phyloP scores from a whole-genome alignment of 129 eudicot species.

The Saussurea involucrata region DNA sequence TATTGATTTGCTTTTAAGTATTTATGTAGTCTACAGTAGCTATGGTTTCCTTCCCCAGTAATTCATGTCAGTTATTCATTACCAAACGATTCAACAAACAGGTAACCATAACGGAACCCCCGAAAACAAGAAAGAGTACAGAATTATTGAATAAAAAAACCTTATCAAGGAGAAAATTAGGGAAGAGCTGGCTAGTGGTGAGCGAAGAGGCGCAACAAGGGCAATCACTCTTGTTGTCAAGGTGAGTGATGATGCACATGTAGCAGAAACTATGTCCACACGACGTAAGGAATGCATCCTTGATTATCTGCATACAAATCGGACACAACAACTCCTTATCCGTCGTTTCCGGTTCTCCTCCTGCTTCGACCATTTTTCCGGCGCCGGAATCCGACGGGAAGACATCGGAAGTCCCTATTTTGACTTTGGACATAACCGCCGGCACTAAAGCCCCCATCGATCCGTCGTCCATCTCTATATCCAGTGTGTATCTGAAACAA shows the following conservation, averaged over 20 bases:
- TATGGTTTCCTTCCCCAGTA: neutral
- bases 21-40: neutral
- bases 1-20: neutral
- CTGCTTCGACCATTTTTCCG: conserved; percentile 13
- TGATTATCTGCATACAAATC: conserved; percentile 87
- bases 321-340: conserved; percentile 82
- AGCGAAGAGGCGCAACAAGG: conserved; percentile 79
- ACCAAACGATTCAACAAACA: neutral
- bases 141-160: conserved; percentile 14
- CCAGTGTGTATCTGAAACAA: neutral
- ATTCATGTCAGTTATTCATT: neutral
- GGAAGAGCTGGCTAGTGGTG: conserved; percentile 56
- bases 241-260: conserved; percentile 84
- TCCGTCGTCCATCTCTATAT: conserved; percentile 35
- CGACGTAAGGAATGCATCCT: conserved; percentile 80
- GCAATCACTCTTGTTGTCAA: conserved; percentile 69
- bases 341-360: conserved; percentile 22
- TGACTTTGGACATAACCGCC: conserved; percentile 38
- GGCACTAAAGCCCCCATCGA: conserved; percentile 61
- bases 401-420: conserved; percentile 9
- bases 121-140: neutral
- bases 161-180: conserved; percentile 87
- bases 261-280: conserved; percentile 96
- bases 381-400: conserved; percentile 25
- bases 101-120: neutral